A percentile compares a stretch with the other conserved stretches of the same genome.
These are phyloP conservation scores for Plasmodium cynomolgi DNA, from an alignment of 169 alveolate species.

Conservation along the genomic window DNA sequence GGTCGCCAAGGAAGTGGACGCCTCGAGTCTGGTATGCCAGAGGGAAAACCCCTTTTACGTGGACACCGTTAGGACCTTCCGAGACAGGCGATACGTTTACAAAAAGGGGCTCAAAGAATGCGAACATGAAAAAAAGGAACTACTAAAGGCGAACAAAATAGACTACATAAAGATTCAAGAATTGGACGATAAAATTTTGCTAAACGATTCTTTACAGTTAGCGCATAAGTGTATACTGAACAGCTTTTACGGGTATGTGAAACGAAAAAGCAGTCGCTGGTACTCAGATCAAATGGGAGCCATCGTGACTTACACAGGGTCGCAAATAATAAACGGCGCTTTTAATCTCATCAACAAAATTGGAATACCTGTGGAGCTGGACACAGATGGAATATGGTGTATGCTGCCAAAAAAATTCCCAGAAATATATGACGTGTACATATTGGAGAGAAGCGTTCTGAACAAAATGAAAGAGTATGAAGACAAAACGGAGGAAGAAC, in stretches of 20 bases:
- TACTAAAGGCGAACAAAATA: conserved; percentile 84
- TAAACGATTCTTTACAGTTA: conserved; percentile 96
- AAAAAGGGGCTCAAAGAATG: conserved; percentile 90
- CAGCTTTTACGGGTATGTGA: conserved; percentile 99
- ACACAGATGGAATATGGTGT: conserved; percentile 99
- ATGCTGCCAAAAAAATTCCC: conserved; percentile 97
- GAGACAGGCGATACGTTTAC: conserved; percentile 98
- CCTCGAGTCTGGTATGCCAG: conserved; percentile 95
- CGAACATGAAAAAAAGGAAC: conserved; percentile 86
- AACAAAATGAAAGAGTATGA: conserved; percentile 61
- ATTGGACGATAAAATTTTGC: conserved; percentile 90
- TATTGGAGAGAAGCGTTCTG: conserved; percentile 9
- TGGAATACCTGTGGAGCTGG: conserved; percentile 99
- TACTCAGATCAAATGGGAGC: conserved; percentile 99
- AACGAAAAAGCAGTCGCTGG: conserved; percentile 99
- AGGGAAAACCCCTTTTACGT: conserved; percentile 99
- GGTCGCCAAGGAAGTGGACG: conserved; percentile 81
- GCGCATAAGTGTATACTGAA: conserved; percentile 99
- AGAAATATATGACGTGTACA: conserved; percentile 78
- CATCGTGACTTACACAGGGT: conserved; percentile 97
- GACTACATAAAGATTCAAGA: conserved; percentile 88
- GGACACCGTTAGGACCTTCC: conserved; percentile 93
- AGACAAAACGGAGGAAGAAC: conserved; percentile 38
- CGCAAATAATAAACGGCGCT: conserved; percentile 93
- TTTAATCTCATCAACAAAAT: conserved; percentile 91